These are phyloP conservation scores for Echites panduratus DNA, from an alignment of 257 asterid species.

Conservation along the genomic window DNA sequence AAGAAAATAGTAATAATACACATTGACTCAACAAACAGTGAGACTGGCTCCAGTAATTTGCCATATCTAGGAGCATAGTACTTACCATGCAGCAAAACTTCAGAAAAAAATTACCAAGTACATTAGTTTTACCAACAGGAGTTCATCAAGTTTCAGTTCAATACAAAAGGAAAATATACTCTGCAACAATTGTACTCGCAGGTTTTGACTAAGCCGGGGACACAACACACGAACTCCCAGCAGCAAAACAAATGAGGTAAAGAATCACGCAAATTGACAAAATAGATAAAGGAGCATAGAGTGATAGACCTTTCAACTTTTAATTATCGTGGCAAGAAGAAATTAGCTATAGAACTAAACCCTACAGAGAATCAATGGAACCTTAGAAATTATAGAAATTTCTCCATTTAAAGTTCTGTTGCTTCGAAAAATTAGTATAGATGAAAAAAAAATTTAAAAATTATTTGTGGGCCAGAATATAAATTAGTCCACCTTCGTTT, in stretches of 20 bases:
- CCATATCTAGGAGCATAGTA: not conserved
- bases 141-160: not conserved
- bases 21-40: not conserved
- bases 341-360: not conserved
- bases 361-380: not conserved
- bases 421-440: not conserved
- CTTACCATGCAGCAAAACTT: not conserved
- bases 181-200: not conserved
- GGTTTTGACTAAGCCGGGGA: constrained; percentile 6
- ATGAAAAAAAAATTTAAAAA: not conserved
- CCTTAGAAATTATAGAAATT: constrained; percentile 8
- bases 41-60: not conserved
- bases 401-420: not conserved
- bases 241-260: constrained; percentile 2
- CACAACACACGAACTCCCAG: not conserved
- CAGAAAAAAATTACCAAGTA: not conserved
- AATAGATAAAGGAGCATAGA: not conserved
- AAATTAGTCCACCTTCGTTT: not conserved
- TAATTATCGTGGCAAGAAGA: not conserved
- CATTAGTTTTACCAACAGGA: not conserved
- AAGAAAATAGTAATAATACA: not conserved
- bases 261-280: not conserved
- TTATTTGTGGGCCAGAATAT: not conserved
- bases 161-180: not conserved
- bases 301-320: constrained; percentile 5